Conservation (phyloP, 2,329 filamentous ascomycete genomes). For the Fusarium anguioides region DNA sequence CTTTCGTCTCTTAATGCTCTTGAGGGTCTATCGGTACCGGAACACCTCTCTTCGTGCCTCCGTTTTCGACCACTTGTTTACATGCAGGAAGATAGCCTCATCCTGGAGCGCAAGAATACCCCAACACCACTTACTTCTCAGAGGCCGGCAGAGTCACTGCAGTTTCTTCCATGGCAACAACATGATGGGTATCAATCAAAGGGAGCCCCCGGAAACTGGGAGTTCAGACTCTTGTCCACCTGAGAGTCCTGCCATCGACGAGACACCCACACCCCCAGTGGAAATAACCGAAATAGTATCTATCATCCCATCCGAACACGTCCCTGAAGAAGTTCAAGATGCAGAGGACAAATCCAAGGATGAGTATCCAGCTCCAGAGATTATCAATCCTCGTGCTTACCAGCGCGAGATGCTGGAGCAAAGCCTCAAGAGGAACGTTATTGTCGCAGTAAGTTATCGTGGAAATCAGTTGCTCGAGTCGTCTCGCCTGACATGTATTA, state of each 20-base stretch:
- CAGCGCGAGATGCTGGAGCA: conserved; percentile 81
- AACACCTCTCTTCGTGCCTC: neutral
- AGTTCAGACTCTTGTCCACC: conserved; percentile 13
- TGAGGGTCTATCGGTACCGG: neutral
- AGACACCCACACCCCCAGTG: neutral
- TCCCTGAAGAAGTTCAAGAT: neutral
- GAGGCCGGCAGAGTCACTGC: neutral
- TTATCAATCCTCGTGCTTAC: conserved; percentile 68
- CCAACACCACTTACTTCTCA: neutral
- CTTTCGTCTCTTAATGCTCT: neutral
- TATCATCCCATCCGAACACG: conserved; percentile 1
- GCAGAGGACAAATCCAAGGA: neutral
- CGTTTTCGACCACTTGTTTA: neutral
- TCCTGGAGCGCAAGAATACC: neutral
- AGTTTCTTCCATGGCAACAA: neutral
- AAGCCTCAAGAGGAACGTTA: conserved; percentile 75
- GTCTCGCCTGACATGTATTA: conserved; percentile 46
- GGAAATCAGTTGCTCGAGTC: neutral
- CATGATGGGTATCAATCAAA: conserved; percentile 6
- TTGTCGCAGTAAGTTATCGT: conserved; percentile 69
- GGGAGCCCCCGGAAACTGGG: neutral
- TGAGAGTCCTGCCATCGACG: conserved; percentile 5
- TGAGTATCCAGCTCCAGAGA: conserved; percentile 18
- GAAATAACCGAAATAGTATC: conserved; percentile 33
- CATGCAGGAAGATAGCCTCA: neutral